Evolutionary conservation across 2,329 filamentous ascomycete genomes (phyloP).

Genomic region (Trichophyton rubrum): DNA sequence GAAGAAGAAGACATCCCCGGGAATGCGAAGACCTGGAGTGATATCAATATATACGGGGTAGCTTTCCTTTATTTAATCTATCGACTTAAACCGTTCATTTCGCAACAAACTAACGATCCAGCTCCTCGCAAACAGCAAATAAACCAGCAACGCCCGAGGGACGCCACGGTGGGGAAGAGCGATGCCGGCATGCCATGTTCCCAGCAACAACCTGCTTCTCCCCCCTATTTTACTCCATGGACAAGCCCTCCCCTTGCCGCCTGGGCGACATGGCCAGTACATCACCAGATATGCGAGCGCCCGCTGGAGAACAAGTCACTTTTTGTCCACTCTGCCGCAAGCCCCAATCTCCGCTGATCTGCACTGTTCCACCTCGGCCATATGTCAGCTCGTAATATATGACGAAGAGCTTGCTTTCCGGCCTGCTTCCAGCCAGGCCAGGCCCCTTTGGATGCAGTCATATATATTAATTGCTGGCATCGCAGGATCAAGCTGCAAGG

Average conservation of each 20-base stretch:
- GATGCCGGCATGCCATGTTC: not conserved
- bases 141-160: not conserved
- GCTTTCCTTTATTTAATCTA: too few relatives aligned
- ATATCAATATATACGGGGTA: not conserved
- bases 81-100: too few relatives aligned
- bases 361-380: not conserved
- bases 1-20: not conserved
- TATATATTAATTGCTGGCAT: not conserved
- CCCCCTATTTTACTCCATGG: not conserved
- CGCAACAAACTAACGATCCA: not conserved
- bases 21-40: not conserved
- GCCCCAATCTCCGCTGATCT: slow-evolving; percentile 1
- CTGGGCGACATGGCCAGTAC: not conserved
- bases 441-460: not conserved
- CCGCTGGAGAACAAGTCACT: not conserved
- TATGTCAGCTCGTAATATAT: not conserved
- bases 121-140: not conserved
- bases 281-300: not conserved
- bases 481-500: not conserved
- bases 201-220: not conserved
- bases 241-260: not conserved
- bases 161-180: slow-evolving; percentile 5
- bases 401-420: not conserved
- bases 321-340: not conserved
- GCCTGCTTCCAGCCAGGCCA: not conserved